phyloP scores from a whole-genome alignment of 148 eudicot species.

The Mesembryanthemum crystallinum region DNA sequence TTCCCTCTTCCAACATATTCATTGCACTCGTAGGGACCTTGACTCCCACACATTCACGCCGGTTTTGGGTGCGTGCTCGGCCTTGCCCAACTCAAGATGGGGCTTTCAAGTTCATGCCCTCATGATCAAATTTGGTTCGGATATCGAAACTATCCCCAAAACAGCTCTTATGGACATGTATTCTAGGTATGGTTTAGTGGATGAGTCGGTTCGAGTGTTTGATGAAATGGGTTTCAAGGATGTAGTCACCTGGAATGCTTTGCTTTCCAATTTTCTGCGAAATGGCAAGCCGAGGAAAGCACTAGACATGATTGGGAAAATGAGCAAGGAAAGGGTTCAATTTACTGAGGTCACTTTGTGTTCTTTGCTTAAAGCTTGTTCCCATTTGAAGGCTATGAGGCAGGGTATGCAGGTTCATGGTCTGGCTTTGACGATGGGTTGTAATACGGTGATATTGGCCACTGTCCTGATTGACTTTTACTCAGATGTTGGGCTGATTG shows the following conservation, averaged over 20 bases:
- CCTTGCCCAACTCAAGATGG: slow-evolving; percentile 16
- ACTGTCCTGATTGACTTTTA: slow-evolving; percentile 40
- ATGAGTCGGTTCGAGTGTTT: slow-evolving; percentile 27
- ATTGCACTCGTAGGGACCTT: slow-evolving; percentile 22
- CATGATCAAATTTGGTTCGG: slow-evolving; percentile 33
- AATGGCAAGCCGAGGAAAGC: slow-evolving; percentile 28
- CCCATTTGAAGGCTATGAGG: slow-evolving; percentile 26
- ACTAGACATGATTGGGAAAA: slow-evolving; percentile 15
- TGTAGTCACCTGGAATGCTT: slow-evolving; percentile 40
- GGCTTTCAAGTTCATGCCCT: slow-evolving; percentile 36
- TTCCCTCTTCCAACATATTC: slow-evolving; percentile 28
- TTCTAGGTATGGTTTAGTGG: slow-evolving; percentile 33
- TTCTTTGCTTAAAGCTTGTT: slow-evolving; percentile 42
- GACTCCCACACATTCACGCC: slow-evolving; percentile 41
- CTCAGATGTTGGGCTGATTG: slow-evolving; percentile 27
- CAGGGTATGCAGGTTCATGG: slow-evolving; percentile 42
- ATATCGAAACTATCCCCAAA: slow-evolving; percentile 26
- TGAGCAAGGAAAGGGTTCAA: slow-evolving; percentile 36
- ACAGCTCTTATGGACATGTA: slow-evolving; percentile 41
- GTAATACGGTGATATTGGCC: slow-evolving; percentile 38
- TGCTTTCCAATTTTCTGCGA: slow-evolving; percentile 33
- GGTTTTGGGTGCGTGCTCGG: slow-evolving; percentile 34
- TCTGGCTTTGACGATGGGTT: slow-evolving; percentile 29
- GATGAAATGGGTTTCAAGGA: slow-evolving; percentile 35
- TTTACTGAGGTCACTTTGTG: slow-evolving; percentile 34